phyloP scores from a whole-genome alignment of 805 yeast genomes.

The Schwanniomyces yamadae region DNA sequence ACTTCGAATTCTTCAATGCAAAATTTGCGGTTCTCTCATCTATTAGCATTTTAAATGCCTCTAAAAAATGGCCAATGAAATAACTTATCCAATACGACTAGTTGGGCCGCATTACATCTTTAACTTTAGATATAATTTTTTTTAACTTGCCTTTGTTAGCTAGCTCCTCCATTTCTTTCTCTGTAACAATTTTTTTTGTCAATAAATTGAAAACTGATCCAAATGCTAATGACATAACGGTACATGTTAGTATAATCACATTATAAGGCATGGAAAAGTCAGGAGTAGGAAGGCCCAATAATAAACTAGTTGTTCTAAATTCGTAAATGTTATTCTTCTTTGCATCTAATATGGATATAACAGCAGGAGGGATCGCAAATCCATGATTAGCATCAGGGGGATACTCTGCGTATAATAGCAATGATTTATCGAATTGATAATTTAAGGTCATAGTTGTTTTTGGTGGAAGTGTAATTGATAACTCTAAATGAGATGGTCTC shows the following conservation, averaged over 20 bases:
- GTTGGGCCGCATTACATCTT: too few species aligned
- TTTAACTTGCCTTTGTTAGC: slow-evolving; percentile 16
- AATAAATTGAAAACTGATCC: slow-evolving; percentile 82
- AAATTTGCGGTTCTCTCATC: too few species aligned
- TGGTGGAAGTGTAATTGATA: slow-evolving; percentile 64
- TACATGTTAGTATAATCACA: slow-evolving; percentile 89
- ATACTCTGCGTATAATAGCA: slow-evolving; percentile 82
- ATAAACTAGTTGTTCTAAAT: slow-evolving; percentile 79
- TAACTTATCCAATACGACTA: too few species aligned
- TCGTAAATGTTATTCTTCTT: slow-evolving; percentile 37
- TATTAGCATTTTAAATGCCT: too few species aligned
- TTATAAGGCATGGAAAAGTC: slow-evolving; percentile 99
- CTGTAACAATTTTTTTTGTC: slow-evolving; percentile 71
- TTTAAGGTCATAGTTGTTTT: slow-evolving; percentile 57
- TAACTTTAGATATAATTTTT: slow-evolving; percentile 10
- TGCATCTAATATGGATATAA: slow-evolving; percentile 53
- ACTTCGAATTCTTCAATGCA: too few species aligned
- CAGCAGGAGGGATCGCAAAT: slow-evolving; percentile 90
- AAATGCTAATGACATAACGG: slow-evolving; percentile 88
- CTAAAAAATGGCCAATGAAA: too few species aligned
- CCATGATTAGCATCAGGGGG: slow-evolving; percentile 99
- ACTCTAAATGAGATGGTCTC: slow-evolving; percentile 82
- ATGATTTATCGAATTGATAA: slow-evolving; percentile 83
- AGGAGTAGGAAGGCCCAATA: slow-evolving; percentile 89
- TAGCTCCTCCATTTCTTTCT: slow-evolving; percentile 50